Evolutionary conservation across 1,284 basidiomycete species (phyloP), one percentile per base, ranked within the genome.

Genomic region (Prillingera fragicola): DNA sequence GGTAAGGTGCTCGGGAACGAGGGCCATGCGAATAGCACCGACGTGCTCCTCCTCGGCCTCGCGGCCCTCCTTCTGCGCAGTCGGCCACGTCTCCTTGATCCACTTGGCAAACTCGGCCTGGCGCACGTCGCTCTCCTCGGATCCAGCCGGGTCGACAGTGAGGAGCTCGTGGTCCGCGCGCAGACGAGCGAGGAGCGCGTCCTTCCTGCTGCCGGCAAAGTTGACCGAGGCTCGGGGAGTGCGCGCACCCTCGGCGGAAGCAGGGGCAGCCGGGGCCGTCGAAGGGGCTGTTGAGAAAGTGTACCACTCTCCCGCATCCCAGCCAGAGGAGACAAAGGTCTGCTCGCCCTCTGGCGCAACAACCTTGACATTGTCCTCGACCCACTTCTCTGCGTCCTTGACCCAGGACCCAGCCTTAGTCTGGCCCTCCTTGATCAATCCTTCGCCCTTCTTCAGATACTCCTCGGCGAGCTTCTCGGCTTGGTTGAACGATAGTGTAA

Each of bases 251-350:
- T 15, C 26, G 5, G 14, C 41, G 10, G 34, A 21, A 4, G 37
- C 24, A 10, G 34, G 36, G 5, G 36, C 21, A 6, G 19, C 36
- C 4, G 41, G 21, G 14, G 26, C 18, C n/a, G 44, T 37, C 2
- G 52, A 27, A n/a, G 45, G 24, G 4, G 50, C 18, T 36, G 63
- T 56, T 62, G 63, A 45, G 73, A 74, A 26, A 71, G 82, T 79
- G 80, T 86, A 89, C 60, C 87, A 78, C 62, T 89, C 85, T n/a
- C 80, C 73, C 0, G 85, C 86, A 65, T 89, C 85, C 84, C 85
- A 88, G 35, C 80, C 64, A 26, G 83, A 60, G 3, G 75, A 77
- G 8, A 74, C 67, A 3, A 60, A 54, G 0, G 65, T 51, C 14
- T 62, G 63, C 7, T 62, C 70, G 28, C 76, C 77, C 32, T 84